Percentiles rank a stretch among this genome's conserved stretches.
These are phyloP conservation scores for Aspergillus arachidicola DNA, from an alignment of 2,329 filamentous ascomycete genomes.

Conservation along the genomic window DNA sequence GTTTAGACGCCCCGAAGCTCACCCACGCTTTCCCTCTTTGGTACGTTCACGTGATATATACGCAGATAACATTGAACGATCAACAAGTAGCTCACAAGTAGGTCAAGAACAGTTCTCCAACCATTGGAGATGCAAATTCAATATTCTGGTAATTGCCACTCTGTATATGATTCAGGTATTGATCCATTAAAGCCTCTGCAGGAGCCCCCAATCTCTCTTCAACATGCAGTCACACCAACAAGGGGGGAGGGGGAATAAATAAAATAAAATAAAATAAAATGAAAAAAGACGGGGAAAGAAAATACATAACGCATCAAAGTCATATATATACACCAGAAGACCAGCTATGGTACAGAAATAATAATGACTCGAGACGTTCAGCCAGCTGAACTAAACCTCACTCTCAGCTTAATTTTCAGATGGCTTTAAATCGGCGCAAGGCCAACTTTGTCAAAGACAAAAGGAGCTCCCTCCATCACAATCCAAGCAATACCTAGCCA, in stretches of 20 bases:
- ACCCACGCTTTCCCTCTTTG: neutral
- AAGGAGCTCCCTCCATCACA: conserved; percentile 10
- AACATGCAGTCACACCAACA: neutral
- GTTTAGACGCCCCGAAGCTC: neutral
- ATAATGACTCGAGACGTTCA: conserved; percentile 4
- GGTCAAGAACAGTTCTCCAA: neutral
- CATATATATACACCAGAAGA: conserved; percentile 9
- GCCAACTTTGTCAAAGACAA: conserved; percentile 11
- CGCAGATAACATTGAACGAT: neutral
- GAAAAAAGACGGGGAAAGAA: neutral
- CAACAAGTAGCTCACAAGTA: neutral
- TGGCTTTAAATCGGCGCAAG: conserved; percentile 6
- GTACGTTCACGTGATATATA: neutral
- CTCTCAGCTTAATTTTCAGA: neutral
- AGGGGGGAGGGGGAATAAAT: neutral
- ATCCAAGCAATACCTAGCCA: conserved; percentile 12
- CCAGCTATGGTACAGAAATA: conserved; percentile 10
- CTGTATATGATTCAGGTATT: neutral
- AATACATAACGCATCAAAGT: conserved; percentile 1
- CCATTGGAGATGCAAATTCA: neutral
- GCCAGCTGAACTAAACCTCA: conserved; percentile 8
- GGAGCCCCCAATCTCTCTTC: neutral
- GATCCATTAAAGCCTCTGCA: neutral
- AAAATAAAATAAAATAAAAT: neutral
- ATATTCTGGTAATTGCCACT: neutral